Conservation (phyloP, 208 protist species). For the Trypanosoma mega region DNA sequence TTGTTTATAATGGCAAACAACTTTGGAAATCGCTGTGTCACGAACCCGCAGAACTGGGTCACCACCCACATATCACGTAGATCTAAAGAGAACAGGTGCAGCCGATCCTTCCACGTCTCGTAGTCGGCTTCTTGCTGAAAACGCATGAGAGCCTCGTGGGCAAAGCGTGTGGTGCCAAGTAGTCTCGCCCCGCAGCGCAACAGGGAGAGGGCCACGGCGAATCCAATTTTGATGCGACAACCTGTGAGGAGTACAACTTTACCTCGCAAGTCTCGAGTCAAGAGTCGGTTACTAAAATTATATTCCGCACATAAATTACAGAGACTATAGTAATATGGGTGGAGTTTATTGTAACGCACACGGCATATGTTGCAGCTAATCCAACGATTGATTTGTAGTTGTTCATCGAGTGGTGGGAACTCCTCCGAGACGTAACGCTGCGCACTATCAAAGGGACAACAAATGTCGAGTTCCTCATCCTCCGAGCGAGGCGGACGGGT, state of each 20-base stretch:
- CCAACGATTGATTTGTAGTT: constrained; percentile 49
- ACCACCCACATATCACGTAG: constrained; percentile 93
- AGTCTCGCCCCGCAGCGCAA: constrained; percentile 80
- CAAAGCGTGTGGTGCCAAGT: constrained; percentile 92
- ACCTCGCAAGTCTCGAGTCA: constrained; percentile 89
- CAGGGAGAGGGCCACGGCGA: constrained; percentile 88
- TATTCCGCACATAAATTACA: constrained; percentile 94
- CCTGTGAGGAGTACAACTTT: constrained; percentile 93
- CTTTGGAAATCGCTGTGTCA: constrained; percentile 55
- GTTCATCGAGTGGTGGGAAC: constrained; percentile 28
- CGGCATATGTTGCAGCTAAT: constrained; percentile 89
- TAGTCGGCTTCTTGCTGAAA: constrained; percentile 91
- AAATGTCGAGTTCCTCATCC: constrained; percentile 68
- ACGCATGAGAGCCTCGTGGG: constrained; percentile 78
- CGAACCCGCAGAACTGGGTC: constrained; percentile 92
- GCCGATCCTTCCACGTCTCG: constrained; percentile 81
- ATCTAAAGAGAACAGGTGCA: constrained; percentile 95
- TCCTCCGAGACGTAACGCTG: constrained; percentile 63
- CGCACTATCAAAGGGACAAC: constrained; percentile 72
- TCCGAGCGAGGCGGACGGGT: constrained; percentile 48
- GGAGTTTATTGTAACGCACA: constrained; percentile 83
- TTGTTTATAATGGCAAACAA: constrained; percentile 97
- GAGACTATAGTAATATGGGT: constrained; percentile 97
- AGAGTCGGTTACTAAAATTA: constrained; percentile 94
- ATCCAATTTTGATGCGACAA: constrained; percentile 94